Evolutionary conservation across 1,139 yeast species (phyloP), one percentile per base, ranked within the genome.

Genomic region (Candida frijolesensis): DNA sequence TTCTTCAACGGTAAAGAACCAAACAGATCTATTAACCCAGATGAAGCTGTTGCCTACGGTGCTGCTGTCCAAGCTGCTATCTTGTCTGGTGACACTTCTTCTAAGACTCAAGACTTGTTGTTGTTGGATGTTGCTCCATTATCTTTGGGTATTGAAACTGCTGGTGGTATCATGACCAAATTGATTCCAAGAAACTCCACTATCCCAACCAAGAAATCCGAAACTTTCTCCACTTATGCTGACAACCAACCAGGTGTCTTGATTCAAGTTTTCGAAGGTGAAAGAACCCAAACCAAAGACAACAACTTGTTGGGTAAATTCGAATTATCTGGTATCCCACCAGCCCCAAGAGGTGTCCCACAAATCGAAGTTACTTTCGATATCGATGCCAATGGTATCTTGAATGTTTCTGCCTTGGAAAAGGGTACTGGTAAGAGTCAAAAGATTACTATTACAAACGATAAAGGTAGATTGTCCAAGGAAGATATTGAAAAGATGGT

Each of bases 41-140:
- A 89, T 83, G 96, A 89, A 83, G 96, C 96, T 74, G 96, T 89
- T 77, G 96, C 96, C 71, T 89, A 89, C 84, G 96, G 96, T 87
- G 96, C 96, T 68, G 96, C 96, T 66, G 96, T 89, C 67, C 97
- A 91, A 85, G 97, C 96, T 85, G 97, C 97, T 62, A 90, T 90
- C 68, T 72, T 74, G 61, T 69, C 78, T 54, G 86, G 86, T 80
- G 85, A 82, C 52, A 71, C 77, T 51, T 81, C 85, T 63, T 71
- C 72, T 63, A 82, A 82, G 78, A 82, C 95, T 61, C 92, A 88
- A 80, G 96, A 88, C 72, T 79, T 88, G 70, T 83, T 89, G 67
- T 83, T 89, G 66, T 84, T 89, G 72, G 96, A 88, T 82, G 96
- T 89, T 64, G 89, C 90, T 68, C 97, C 98, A 73, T 84, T 91